phyloP scores from a whole-genome alignment of 441 rosid species.

The Capsella rubella region DNA sequence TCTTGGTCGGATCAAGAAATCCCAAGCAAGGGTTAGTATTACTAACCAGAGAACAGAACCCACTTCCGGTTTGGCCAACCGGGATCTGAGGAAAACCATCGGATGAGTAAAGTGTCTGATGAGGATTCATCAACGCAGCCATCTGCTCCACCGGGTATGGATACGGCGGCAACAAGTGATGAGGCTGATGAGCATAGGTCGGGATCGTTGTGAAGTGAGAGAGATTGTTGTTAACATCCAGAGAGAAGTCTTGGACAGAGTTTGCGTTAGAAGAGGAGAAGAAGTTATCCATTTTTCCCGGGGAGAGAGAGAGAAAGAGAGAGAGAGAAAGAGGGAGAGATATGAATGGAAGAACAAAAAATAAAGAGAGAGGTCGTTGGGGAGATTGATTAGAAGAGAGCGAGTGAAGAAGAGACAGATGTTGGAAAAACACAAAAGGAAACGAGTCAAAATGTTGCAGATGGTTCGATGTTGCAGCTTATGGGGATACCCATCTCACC shows the following conservation, averaged over 20 bases:
- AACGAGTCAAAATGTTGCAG: slow-evolving; percentile 43
- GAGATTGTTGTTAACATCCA: slow-evolving; percentile 37
- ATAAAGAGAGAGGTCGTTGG: slow-evolving; percentile 29
- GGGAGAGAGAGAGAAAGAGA: slow-evolving; percentile 30
- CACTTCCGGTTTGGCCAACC: slow-evolving; percentile 41
- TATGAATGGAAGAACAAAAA: slow-evolving; percentile 17
- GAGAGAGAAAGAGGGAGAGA: slow-evolving; percentile 25
- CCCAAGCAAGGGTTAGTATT: slow-evolving; percentile 22
- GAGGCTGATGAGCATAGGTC: slow-evolving; percentile 30
- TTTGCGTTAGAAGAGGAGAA: slow-evolving; percentile 38
- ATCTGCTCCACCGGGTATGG: slow-evolving; percentile 27
- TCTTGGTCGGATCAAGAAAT: slow-evolving; percentile 54
- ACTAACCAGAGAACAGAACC: slow-evolving; percentile 26
- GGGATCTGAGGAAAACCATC: slow-evolving; percentile 45
- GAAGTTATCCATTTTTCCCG: slow-evolving; percentile 56
- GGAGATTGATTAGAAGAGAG: slow-evolving; percentile 28
- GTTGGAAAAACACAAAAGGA: slow-evolving; percentile 51
- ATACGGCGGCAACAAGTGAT: slow-evolving; percentile 14
- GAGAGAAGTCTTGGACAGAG: slow-evolving; percentile 44
- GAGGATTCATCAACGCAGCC: slow-evolving; percentile 12
- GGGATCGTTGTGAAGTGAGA: slow-evolving; percentile 34
- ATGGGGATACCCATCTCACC: slow-evolving; percentile 63
- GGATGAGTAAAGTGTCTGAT: slow-evolving; percentile 14
- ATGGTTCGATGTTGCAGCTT: slow-evolving; percentile 44
- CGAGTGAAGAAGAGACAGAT: slow-evolving; percentile 55